Conservation (phyloP, 768 basidiomycete species). For the Thelephora aurantiotincta region DNA sequence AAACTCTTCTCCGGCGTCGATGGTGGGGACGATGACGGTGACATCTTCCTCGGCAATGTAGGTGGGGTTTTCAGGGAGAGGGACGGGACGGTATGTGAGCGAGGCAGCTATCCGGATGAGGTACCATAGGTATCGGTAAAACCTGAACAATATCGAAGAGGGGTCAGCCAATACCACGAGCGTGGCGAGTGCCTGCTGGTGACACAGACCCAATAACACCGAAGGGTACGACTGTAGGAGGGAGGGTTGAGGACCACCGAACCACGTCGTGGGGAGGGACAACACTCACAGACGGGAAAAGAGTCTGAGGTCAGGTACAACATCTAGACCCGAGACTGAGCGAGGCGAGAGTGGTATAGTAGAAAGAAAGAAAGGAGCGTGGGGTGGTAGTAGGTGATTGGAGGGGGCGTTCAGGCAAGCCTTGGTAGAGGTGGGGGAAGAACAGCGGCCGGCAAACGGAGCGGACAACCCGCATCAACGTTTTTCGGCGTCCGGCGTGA, state of each 20-base stretch:
- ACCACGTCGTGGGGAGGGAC: conserved; percentile 1
- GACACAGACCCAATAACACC: conserved; percentile 65
- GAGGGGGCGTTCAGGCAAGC: no score
- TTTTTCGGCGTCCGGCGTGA: no score
- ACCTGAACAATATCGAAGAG: conserved; percentile 29
- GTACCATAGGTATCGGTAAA: conserved; percentile 92
- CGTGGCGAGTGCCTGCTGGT: neutral
- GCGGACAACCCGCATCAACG: no score
- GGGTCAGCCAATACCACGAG: conserved; percentile 2
- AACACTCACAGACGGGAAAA: conserved; percentile 75
- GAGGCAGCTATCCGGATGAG: conserved; percentile 72
- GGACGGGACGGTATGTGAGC: conserved; percentile 75
- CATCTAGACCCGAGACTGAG: conserved; percentile 25
- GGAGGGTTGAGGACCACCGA: conserved; percentile 3
- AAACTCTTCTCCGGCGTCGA: conserved; percentile 93
- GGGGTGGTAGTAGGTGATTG: neutral
- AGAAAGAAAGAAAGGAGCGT: neutral
- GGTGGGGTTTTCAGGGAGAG: conserved; percentile 80
- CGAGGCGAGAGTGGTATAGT: neutral
- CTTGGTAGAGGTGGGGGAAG: no score
- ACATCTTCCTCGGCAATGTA: conserved; percentile 87
- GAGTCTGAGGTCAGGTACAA: conserved; percentile 84
- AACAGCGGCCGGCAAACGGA: no score
- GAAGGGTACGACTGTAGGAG: conserved; percentile 64
- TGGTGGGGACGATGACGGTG: conserved; percentile 92